These are phyloP conservation scores for Fusarium sp. DNA, from an alignment of 2,329 filamentous ascomycete genomes.

Conservation along the genomic window DNA sequence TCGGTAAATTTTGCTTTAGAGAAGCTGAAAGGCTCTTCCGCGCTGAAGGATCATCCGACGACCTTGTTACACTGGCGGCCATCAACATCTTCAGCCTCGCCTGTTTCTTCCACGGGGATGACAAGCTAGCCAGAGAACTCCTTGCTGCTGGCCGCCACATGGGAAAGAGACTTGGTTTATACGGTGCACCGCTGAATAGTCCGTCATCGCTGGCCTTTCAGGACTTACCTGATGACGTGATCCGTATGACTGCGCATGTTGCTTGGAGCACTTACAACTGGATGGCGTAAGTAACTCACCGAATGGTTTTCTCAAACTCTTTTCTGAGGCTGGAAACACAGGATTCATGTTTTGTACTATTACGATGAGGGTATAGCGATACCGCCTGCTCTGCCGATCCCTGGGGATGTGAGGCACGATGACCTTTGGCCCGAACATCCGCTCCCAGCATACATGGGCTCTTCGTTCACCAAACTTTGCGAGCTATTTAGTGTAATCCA, in stretches of 20 bases:
- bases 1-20: not conserved
- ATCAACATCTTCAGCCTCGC: not conserved
- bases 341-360: not conserved
- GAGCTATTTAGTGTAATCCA: not conserved
- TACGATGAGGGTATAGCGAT: not conserved
- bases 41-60: not conserved
- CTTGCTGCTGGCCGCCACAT: not conserved
- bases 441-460: not conserved
- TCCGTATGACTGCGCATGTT: not conserved
- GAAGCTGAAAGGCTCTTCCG: not conserved
- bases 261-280: not conserved
- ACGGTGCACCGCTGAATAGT: too few species aligned
- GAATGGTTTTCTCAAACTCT: too few species aligned
- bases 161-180: not conserved
- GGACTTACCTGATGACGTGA: too few species aligned
- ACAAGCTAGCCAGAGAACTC: not conserved
- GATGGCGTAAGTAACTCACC: not conserved
- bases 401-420: not conserved
- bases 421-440: not conserved
- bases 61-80: not conserved
- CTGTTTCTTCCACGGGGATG: not conserved
- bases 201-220: too few species aligned
- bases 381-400: not conserved
- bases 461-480: not conserved
- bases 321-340: not conserved